Evolutionary conservation across 2,329 filamentous ascomycete genomes (phyloP).

Genomic region (Pyrenophora tritici-repentis): DNA sequence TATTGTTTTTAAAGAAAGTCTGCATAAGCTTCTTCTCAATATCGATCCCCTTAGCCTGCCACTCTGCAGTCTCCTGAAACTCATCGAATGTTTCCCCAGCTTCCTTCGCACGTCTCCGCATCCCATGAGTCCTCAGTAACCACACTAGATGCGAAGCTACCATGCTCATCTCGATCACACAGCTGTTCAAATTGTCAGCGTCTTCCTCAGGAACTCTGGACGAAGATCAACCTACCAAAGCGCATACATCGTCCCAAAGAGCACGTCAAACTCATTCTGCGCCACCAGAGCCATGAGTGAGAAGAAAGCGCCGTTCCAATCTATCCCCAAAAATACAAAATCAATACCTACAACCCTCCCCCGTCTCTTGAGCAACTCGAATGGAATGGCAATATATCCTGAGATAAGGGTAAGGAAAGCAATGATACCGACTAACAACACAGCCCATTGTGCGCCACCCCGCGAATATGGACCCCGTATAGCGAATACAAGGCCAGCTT

Average conservation of each 20-base stretch:
- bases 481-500: constrained; percentile 60
- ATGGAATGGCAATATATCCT: constrained; percentile 63
- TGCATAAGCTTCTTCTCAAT: constrained; percentile 16
- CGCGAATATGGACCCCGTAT: constrained; percentile 58
- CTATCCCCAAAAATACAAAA: constrained; percentile 61
- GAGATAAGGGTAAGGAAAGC: constrained; percentile 59
- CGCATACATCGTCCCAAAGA: constrained; percentile 64
- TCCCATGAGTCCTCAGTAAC: constrained; percentile 56
- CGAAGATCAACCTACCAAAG: constrained; percentile 46
- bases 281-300: constrained; percentile 64
- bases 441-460: constrained; percentile 55
- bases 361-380: constrained; percentile 63
- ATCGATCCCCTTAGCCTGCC: constrained; percentile 31
- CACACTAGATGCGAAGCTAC: constrained; percentile 62
- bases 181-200: constrained; percentile 20
- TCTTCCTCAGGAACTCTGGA: too few relatives aligned
- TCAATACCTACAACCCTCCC: constrained; percentile 65
- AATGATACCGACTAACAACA: constrained; percentile 59
- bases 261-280: constrained; percentile 62
- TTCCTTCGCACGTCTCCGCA: constrained; percentile 54
- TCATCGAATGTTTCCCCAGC: constrained; percentile 51
- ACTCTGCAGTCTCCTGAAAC: constrained; percentile 52
- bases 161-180: constrained; percentile 62
- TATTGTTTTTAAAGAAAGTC: constrained; percentile 4
- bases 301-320: constrained; percentile 65